These are phyloP conservation scores for Lyophyllum atratum DNA, from an alignment of 768 basidiomycete genomes.

Conservation along the genomic window DNA sequence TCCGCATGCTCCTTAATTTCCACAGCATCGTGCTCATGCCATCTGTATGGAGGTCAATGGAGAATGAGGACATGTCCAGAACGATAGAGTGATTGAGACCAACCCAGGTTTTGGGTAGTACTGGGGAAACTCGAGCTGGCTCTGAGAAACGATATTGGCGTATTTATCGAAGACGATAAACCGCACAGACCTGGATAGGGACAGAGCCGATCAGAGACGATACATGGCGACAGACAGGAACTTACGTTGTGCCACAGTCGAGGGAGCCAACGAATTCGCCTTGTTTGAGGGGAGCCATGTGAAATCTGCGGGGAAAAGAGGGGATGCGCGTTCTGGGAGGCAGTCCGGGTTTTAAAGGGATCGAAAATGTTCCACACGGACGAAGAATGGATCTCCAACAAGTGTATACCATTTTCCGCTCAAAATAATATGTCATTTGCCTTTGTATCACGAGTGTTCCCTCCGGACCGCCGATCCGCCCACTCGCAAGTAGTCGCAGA, in stretches of 20 bases:
- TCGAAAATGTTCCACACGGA: constrained; percentile 7
- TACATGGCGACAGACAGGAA: constrained; percentile 9
- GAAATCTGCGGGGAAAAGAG: constrained; percentile 12
- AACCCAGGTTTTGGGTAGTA: constrained; percentile 89
- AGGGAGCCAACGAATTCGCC: constrained; percentile 90
- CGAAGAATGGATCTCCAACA: constrained; percentile 12
- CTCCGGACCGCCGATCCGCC: constrained; percentile 18
- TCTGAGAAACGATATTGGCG: constrained; percentile 85
- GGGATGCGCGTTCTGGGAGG: constrained; percentile 1
- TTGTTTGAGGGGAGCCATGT: constrained; percentile 43
- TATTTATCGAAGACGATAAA: constrained; percentile 90
- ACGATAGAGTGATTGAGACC: constrained; percentile 16
- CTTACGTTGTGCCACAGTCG: constrained; percentile 95
- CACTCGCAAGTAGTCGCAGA: too few relatives aligned
- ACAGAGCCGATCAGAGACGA: neutral
- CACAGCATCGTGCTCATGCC: constrained; percentile 93
- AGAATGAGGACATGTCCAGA: neutral
- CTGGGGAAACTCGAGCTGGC: constrained; percentile 93
- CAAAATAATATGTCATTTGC: constrained; percentile 5
- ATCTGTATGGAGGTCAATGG: constrained; percentile 44
- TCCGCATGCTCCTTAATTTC: constrained; percentile 80
- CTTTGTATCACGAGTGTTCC: constrained; percentile 2
- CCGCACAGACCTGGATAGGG: constrained; percentile 68
- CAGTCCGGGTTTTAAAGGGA: constrained; percentile 9
- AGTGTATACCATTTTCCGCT: constrained; percentile 16